Conservation (phyloP, 2,329 filamentous ascomycete genomes). For the Ophiostoma perfectum region DNA sequence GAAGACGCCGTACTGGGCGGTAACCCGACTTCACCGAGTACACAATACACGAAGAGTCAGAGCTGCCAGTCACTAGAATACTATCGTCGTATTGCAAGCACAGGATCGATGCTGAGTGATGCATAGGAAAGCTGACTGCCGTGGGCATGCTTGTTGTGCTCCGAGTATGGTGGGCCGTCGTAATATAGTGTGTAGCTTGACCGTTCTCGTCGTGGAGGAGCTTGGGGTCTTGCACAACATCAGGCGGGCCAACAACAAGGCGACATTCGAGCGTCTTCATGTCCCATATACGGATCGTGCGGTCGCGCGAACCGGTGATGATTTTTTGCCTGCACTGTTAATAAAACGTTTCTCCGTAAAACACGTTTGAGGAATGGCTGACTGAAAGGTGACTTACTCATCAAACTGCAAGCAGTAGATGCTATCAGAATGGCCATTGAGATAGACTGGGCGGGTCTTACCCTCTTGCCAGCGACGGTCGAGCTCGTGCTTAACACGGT, state of each 20-base stretch:
- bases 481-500: slow-evolving; percentile 68
- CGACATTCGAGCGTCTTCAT: slow-evolving; percentile 80
- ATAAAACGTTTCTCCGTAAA: no score
- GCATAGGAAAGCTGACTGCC: slow-evolving; percentile 52
- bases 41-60: slow-evolving; percentile 84
- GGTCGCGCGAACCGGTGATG: slow-evolving; percentile 91
- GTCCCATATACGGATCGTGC: slow-evolving; percentile 94
- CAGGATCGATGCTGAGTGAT: slow-evolving; percentile 88
- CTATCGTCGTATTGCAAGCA: slow-evolving; percentile 91
- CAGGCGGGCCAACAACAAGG: slow-evolving; percentile 77
- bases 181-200: slow-evolving; percentile 50
- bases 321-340: slow-evolving; percentile 55
- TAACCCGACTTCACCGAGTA: slow-evolving; percentile 79
- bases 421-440: slow-evolving; percentile 90
- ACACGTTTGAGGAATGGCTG: no score
- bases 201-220: slow-evolving; percentile 50
- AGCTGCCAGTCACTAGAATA: slow-evolving; percentile 92
- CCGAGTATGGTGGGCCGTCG: slow-evolving; percentile 35
- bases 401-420: slow-evolving; percentile 99
- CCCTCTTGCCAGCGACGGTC: slow-evolving; percentile 74
- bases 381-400: slow-evolving; percentile 55
- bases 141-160: slow-evolving; percentile 45
- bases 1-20: slow-evolving; percentile 70
- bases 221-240: slow-evolving; percentile 50
- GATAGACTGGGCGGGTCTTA: slow-evolving; percentile 74